Evolutionary conservation across 1,284 basidiomycete genomes (phyloP).

Genomic region (Fomitopsis schrenkii): DNA sequence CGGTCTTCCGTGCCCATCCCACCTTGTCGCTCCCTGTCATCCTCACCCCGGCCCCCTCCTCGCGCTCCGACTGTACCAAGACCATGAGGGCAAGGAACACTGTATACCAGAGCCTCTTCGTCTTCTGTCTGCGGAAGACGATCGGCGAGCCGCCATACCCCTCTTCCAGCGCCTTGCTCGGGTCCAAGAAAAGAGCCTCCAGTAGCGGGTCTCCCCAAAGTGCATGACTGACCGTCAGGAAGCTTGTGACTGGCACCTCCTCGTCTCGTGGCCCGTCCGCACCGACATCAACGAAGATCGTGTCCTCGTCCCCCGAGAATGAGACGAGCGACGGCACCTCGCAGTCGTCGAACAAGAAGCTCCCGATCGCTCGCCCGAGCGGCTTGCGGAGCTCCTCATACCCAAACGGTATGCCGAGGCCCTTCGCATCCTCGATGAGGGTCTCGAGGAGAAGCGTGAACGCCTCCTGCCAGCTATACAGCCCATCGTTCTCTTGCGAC

Average conservation of each 20-base stretch:
- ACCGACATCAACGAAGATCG: conserved; percentile 38
- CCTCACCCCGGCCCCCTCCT: conserved; percentile 10
- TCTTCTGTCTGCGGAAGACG: conserved; percentile 54
- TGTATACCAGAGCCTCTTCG: conserved; percentile 73
- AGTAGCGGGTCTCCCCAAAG: conserved; percentile 75
- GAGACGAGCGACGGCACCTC: conserved; percentile 63
- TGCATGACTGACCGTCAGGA: conserved; percentile 44
- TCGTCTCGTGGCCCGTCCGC: conserved; percentile 17
- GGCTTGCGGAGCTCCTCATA: conserved; percentile 43
- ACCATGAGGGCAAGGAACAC: conserved; percentile 55
- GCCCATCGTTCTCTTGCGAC: conserved; percentile 29
- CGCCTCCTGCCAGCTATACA: conserved; percentile 70
- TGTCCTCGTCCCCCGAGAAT: conserved; percentile 53
- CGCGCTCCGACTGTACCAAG: conserved; percentile 32
- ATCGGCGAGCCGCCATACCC: conserved; percentile 52
- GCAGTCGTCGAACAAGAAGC: conserved; percentile 70
- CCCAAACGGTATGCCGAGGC: conserved; percentile 26
- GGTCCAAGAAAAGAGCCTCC: conserved; percentile 55
- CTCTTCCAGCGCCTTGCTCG: conserved; percentile 48
- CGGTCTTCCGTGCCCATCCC: conserved; percentile 39
- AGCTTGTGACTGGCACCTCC: conserved; percentile 24
- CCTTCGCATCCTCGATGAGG: conserved; percentile 35
- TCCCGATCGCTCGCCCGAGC: conserved; percentile 66
- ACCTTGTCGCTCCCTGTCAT: conserved; percentile 25
- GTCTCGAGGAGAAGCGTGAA: conserved; percentile 57